phyloP scores from a whole-genome alignment of 1,139 yeast genomes.

The Meyerozyma carpophila region DNA sequence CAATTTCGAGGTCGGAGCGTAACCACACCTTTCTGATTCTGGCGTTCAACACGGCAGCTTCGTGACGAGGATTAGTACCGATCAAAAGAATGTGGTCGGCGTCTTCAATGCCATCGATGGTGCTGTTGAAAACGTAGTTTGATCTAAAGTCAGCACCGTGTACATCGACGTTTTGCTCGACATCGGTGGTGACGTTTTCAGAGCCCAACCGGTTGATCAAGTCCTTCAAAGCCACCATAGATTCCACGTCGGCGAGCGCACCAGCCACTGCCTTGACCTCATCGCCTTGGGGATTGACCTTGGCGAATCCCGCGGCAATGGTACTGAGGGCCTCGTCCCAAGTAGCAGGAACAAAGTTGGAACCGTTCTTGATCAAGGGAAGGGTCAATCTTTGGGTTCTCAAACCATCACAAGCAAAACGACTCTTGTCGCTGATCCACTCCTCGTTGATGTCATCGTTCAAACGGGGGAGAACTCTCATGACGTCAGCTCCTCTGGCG shows the following conservation, averaged over 20 bases:
- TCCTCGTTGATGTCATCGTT: slow-evolving; percentile 88
- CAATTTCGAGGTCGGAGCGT: slow-evolving; percentile 58
- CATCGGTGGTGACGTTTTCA: slow-evolving; percentile 76
- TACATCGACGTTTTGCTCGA: slow-evolving; percentile 54
- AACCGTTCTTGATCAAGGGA: slow-evolving; percentile 72
- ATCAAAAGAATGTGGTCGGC: slow-evolving; percentile 76
- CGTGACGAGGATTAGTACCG: slow-evolving; percentile 87
- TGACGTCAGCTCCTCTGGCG: slow-evolving; percentile 81
- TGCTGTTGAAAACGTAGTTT: slow-evolving; percentile 75
- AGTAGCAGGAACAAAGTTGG: slow-evolving; percentile 67
- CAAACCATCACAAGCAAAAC: slow-evolving; percentile 83
- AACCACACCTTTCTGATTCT: slow-evolving; percentile 84
- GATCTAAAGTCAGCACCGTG: slow-evolving; percentile 75
- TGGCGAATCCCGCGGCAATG: slow-evolving; percentile 59
- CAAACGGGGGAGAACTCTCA: slow-evolving; percentile 82
- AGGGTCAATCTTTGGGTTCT: slow-evolving; percentile 82
- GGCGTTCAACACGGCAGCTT: slow-evolving; percentile 84
- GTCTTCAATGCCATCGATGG: slow-evolving; percentile 74
- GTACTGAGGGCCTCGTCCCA: slow-evolving; percentile 85
- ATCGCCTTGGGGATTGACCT: slow-evolving; percentile 57
- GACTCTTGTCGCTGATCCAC: slow-evolving; percentile 86
- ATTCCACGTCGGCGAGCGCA: slow-evolving; percentile 77
- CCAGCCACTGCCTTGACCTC: slow-evolving; percentile 83
- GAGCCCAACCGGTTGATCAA: slow-evolving; percentile 72
- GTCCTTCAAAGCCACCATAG: slow-evolving; percentile 78